Evolutionary conservation across 768 basidiomycete species (phyloP), one percentile per base, ranked within the genome.

Genomic region (Neoboletus magnificus): DNA sequence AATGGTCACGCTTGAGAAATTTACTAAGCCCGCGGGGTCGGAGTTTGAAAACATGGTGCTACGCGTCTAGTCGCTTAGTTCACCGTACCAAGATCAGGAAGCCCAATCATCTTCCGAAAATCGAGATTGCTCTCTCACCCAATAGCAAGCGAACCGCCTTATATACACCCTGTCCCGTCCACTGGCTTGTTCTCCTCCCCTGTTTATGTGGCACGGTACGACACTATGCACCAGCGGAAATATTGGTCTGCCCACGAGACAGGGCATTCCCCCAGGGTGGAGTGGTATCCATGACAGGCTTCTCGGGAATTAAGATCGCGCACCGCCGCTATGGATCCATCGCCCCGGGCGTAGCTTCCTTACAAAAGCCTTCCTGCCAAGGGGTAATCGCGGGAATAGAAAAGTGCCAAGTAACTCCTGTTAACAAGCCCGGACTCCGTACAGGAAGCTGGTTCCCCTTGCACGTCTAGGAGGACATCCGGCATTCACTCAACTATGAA

Each of bases 11-110:
- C 39, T 33, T 52, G 35, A 49, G 57, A 62, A 35, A 54, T 52
- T 61, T 58, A 44, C 37, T 46, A 60, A 60, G 46, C 55, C 58
- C 61, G 59, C 59, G 55, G 50, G n/a, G 32, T 64, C 69, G 56
- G 67, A 54, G 63, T 58, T 57, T 66, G 1, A 61, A 70, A 4
- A 4, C 23, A 9, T 1, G 18, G 15, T 6, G 16, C 25, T 13
- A 23, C 2, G 22, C 6, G 2, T 2, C 10, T 32, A 12, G 10
- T 32, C 10, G 1, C 20, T 18, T 18, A 23, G 20, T 41, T 40
- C 5, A 25, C 27, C 10, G 18, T 25, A 44, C 25, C 25, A 44
- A 44, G 16, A 27, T 42, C 41, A 42, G 13, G 37, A 37, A 3
- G 39, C n/a, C n/a, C n/a, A n/a, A n/a, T n/a, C n/a, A n/a, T n/a